A percentile compares a stretch with the other conserved stretches of the same genome.
These are phyloP conservation scores for Gracilaria caudata DNA, from an alignment of 23 red algal genomes.

Conservation along the genomic window DNA sequence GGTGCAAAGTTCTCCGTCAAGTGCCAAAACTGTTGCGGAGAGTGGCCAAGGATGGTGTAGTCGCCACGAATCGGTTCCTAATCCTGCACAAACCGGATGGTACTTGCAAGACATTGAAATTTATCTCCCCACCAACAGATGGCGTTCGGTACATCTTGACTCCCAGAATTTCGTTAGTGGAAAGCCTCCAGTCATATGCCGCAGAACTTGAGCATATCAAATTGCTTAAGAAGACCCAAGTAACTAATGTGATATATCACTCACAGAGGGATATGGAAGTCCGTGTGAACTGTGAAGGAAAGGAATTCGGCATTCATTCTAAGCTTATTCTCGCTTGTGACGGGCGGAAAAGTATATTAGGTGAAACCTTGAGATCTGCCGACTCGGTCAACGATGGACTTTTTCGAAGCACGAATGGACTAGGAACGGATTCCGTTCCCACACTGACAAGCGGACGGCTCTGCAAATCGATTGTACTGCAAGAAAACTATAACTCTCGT, in stretches of 20 bases:
- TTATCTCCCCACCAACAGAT: no score
- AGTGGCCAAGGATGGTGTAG: no score
- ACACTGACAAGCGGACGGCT: neutral
- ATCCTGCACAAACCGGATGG: no score
- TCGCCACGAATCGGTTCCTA: no score
- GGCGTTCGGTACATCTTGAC: no score
- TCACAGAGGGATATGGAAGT: neutral
- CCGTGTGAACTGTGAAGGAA: neutral
- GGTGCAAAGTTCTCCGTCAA: no score
- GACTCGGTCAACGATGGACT: neutral
- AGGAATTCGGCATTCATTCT: neutral
- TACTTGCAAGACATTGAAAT: no score
- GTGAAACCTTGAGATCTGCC: neutral
- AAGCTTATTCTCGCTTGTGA: constrained; percentile 65
- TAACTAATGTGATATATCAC: neutral
- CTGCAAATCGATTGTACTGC: neutral
- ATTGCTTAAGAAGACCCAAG: neutral
- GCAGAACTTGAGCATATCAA: no score
- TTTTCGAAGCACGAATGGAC: neutral
- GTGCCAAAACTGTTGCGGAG: no score
- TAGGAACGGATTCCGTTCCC: neutral
- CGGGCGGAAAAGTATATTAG: constrained; percentile 13
- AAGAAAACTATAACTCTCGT: no score
- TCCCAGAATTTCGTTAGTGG: neutral
- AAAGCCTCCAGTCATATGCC: neutral